Percentiles rank a stretch among this genome's conserved stretches.
These are phyloP conservation scores for Metarhizium rileyi DNA, from an alignment of 2,329 filamentous ascomycete genomes.

Conservation along the genomic window DNA sequence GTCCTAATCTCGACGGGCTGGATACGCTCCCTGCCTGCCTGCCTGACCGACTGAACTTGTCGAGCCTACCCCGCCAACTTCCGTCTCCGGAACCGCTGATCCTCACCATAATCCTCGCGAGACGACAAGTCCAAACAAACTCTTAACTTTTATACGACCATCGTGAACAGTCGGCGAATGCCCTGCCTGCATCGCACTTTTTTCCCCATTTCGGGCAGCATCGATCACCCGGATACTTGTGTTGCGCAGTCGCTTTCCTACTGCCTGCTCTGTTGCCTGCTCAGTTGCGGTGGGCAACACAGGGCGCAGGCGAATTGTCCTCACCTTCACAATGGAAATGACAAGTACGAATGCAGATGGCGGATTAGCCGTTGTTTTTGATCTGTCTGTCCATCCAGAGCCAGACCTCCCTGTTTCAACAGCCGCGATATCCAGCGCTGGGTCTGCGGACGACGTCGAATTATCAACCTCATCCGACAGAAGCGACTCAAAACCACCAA, in stretches of 20 bases:
- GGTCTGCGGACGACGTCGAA: constrained; percentile 35
- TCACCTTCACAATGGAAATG: neutral
- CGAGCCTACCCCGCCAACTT: constrained; percentile 9
- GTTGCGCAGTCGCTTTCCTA: neutral
- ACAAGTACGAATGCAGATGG: neutral
- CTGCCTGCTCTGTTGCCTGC: constrained; percentile 4
- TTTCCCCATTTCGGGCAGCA: neutral
- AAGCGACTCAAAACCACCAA: constrained; percentile 38
- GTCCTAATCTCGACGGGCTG: too few relatives aligned
- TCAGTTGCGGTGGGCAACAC: neutral
- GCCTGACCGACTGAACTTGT: too few relatives aligned
- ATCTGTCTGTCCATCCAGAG: constrained; percentile 8
- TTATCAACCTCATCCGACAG: constrained; percentile 44
- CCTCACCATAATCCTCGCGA: constrained; percentile 4
- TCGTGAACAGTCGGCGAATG: neutral
- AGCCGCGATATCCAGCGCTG: constrained; percentile 23
- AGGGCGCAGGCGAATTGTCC: constrained; percentile 5
- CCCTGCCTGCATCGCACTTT: neutral
- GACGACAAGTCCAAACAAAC: neutral
- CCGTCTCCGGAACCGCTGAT: constrained; percentile 9
- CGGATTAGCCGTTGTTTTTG: constrained; percentile 6
- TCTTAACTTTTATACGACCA: neutral
- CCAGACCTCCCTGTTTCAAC: constrained; percentile 20
- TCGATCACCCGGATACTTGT: neutral
- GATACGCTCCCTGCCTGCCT: too few relatives aligned